Conservation (phyloP, 148 eudicot species). For the Chenopodium suecicum region DNA sequence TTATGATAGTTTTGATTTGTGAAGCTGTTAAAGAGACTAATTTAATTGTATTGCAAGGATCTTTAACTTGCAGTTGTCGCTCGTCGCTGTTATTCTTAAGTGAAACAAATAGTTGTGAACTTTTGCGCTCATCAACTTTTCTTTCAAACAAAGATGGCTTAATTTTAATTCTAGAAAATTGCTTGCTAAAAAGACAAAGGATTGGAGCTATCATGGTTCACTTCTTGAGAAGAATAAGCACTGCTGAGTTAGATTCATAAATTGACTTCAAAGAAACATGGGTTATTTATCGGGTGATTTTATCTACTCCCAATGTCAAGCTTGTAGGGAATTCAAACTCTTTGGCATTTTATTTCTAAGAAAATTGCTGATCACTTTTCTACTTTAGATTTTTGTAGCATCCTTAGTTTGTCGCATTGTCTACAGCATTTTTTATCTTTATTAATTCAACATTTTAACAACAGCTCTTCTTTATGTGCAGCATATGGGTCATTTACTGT, state of each 20-base stretch:
- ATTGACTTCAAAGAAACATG: not conserved
- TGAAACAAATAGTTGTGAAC: not conserved
- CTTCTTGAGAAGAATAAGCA: not conserved
- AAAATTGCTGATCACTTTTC: not conserved
- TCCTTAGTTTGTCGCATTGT: not conserved
- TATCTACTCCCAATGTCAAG: not conserved
- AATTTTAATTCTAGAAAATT: not conserved
- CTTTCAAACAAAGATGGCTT: not conserved
- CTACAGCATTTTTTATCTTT: not conserved
- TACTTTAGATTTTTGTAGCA: not conserved
- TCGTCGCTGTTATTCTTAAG: not conserved
- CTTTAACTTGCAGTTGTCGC: not conserved
- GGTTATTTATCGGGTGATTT: not conserved
- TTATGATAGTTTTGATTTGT: not conserved
- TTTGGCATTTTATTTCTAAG: not conserved
- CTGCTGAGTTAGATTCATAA: not conserved
- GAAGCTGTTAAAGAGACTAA: not conserved
- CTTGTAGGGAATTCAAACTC: not conserved
- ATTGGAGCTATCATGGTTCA: not conserved
- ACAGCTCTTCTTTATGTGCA: slow-evolving; percentile 37
- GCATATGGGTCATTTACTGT: slow-evolving; percentile 88
- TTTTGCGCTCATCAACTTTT: not conserved
- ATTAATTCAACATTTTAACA: slow-evolving; percentile 6
- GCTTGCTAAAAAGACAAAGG: not conserved
- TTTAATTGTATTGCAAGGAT: not conserved